Evolutionary conservation across 345 rosid species (phyloP), one percentile per base, ranked within the genome.

Genomic region (Boechera retrofracta): DNA sequence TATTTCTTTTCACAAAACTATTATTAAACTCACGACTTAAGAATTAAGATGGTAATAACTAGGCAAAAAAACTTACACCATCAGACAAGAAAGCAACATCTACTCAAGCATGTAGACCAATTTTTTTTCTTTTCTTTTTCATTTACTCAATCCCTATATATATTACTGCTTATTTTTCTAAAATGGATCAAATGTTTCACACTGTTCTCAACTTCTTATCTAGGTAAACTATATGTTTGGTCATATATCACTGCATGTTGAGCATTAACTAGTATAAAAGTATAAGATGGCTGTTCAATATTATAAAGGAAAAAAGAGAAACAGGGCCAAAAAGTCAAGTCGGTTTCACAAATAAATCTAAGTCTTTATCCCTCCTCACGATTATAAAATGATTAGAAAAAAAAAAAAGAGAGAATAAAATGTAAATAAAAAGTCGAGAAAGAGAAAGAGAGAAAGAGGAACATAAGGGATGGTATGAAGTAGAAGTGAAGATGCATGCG

Each of bases 401-500:
- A 41, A 49, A 49, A 58, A 56, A 66, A 32, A 24, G 56, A 42
- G 28, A 64, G 45, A 42, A 33, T 4, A 51, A 51, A 32, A 32
- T 6, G 49, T 5, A 64, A 28, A 64, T 13, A 67, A 33, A 55
- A 11, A 54, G n/a, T 4, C 5, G 57, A 21, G 36, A 66, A 28
- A 47, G 51, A 67, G 39, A 29, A 16, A 21, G 24, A 21, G 57
- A 21, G 36, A 66, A 28, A 61, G 11, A 52, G 64, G 59, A 75
- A 57, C 72, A 68, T 18, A 69, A 54, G 71, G 49, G 65, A 56
- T 33, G 75, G 65, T 64, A 70, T 54, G 81, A 64, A 71, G 81
- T 78, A 72, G 81, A 78, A 78, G 81, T 78, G 73, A 78, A 78
- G 81, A 72, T 78, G 81, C 77, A 78, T 66, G 77, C 77, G 77